Conservation (phyloP, 441 rosid genomes). For the Manihot esculenta region DNA sequence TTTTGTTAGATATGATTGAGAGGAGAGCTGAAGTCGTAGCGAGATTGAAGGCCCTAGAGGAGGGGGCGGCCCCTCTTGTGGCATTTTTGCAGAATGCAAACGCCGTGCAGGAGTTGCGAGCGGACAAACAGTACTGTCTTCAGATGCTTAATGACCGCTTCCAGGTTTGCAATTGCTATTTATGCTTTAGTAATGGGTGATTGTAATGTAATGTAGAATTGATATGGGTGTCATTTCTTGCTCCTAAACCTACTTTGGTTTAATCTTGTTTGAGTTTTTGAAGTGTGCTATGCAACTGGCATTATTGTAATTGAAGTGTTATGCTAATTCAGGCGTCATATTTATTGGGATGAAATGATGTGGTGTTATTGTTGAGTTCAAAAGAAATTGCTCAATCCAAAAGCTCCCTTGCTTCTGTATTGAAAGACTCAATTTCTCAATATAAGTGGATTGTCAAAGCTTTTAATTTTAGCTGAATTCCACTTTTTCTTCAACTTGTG, state of each 20-base stretch:
- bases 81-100: slow-evolving; percentile 69
- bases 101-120: slow-evolving; percentile 76
- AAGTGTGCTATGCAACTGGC: too few relatives aligned
- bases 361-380: too few relatives aligned
- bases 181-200: not conserved
- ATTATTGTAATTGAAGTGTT: too few relatives aligned
- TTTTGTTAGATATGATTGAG: slow-evolving; percentile 67
- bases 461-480: not conserved
- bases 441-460: too few relatives aligned
- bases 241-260: too few relatives aligned
- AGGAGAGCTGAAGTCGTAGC: slow-evolving; percentile 90
- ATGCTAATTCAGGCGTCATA: too few relatives aligned
- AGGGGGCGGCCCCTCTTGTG: slow-evolving; percentile 82
- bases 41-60: slow-evolving; percentile 81
- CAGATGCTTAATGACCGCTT: slow-evolving; percentile 88
- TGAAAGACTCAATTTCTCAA: too few relatives aligned
- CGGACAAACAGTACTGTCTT: slow-evolving; percentile 80
- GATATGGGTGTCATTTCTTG: not conserved
- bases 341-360: too few relatives aligned
- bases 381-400: not conserved
- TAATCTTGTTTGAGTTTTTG: too few relatives aligned
- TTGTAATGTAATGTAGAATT: not conserved
- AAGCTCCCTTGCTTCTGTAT: not conserved
- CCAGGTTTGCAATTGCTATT: slow-evolving; percentile 50
- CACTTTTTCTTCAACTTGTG: not conserved